Conservation (phyloP, 2,329 filamentous ascomycete species). For the Pyrenochaeta sp. region DNA sequence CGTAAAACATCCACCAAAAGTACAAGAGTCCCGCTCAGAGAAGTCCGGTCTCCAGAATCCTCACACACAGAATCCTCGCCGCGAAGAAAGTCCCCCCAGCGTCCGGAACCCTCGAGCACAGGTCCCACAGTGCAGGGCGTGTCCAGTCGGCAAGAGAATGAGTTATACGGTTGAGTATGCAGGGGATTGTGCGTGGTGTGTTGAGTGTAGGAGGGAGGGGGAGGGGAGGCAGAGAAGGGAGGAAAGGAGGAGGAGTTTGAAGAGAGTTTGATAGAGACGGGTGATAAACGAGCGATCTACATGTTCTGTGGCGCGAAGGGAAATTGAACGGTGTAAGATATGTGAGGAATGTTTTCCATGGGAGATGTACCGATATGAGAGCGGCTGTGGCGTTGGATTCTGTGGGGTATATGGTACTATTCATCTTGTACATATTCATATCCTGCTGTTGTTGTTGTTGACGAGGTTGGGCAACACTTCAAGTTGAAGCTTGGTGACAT, state of each 20-base stretch:
- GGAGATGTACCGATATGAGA: no score
- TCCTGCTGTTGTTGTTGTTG: no score
- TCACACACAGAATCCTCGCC: no score
- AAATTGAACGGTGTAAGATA: slow-evolving; percentile 1
- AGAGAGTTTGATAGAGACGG: slow-evolving; percentile 14
- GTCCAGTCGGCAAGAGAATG: slow-evolving; percentile 21
- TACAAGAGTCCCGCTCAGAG: no score
- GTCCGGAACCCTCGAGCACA: no score
- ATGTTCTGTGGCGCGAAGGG: neutral
- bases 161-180: slow-evolving; percentile 6
- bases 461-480: no score
- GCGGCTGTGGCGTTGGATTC: neutral
- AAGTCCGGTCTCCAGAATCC: no score
- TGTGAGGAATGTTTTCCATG: slow-evolving; percentile 1
- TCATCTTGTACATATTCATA: no score
- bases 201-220: slow-evolving; percentile 16
- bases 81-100: no score
- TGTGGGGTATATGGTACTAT: neutral
- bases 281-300: neutral
- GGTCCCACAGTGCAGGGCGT: no score
- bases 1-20: no score
- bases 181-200: slow-evolving; percentile 30
- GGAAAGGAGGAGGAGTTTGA: slow-evolving; percentile 13
- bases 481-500: no score
- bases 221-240: slow-evolving; percentile 14